Percentiles rank a stretch among this genome's conserved stretches.
These are phyloP conservation scores for Tagetes patula DNA, from an alignment of 129 eudicot species.

Conservation along the genomic window DNA sequence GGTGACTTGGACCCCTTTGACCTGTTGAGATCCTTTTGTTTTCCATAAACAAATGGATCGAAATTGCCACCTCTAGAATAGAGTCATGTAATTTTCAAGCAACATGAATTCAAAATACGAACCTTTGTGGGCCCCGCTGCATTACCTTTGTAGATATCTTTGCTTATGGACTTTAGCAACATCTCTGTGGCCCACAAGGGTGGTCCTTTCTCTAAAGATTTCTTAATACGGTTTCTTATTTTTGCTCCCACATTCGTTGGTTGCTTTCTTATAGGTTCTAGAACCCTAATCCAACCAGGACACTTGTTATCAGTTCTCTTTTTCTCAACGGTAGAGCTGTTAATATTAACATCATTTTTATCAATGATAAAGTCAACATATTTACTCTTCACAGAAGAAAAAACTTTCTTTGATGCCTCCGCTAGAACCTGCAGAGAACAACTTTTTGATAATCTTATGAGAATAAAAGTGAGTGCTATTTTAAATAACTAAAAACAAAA, in stretches of 20 bases:
- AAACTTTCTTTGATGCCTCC: slow-evolving; percentile 70
- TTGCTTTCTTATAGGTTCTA: slow-evolving; percentile 85
- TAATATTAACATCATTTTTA: slow-evolving; percentile 46
- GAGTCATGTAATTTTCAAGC: neutral
- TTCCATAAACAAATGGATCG: neutral
- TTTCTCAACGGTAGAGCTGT: slow-evolving; percentile 30
- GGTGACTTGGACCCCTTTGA: neutral
- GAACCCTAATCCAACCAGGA: slow-evolving; percentile 83
- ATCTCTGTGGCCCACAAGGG: slow-evolving; percentile 85
- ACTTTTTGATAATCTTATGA: neutral
- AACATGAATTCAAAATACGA: slow-evolving; percentile 1
- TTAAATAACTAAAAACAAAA: neutral
- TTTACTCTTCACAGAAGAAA: slow-evolving; percentile 53
- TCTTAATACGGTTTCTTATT: slow-evolving; percentile 62
- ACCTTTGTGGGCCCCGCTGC: slow-evolving; percentile 99
- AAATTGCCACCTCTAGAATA: neutral
- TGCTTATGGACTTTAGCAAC: slow-evolving; percentile 79
- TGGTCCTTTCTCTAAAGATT: slow-evolving; percentile 65
- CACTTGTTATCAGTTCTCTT: slow-evolving; percentile 35
- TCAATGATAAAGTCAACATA: slow-evolving; percentile 36
- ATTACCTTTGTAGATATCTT: slow-evolving; percentile 92
- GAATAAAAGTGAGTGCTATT: neutral
- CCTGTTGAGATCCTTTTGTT: neutral
- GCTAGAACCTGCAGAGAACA: slow-evolving; percentile 72
- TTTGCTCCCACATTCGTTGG: slow-evolving; percentile 97